These are phyloP conservation scores for Pseudogymnoascus sp. DNA, from an alignment of 2,329 filamentous ascomycete genomes.

Conservation along the genomic window DNA sequence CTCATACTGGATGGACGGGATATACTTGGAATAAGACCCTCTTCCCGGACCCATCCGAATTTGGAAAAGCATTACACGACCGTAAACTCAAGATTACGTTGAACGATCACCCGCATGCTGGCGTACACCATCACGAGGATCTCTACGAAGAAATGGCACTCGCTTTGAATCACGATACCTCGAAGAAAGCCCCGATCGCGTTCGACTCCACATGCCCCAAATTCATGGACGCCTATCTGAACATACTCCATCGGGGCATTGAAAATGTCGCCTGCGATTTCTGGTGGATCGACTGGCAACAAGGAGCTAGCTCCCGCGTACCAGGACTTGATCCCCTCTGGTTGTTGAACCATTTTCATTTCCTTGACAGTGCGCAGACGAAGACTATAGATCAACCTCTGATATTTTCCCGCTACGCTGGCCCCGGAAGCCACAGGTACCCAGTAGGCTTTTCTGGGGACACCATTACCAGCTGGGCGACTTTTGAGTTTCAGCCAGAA, in stretches of 20 bases:
- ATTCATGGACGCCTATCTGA: constrained; percentile 51
- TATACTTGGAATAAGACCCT: constrained; percentile 53
- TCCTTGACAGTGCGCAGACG: constrained; percentile 40
- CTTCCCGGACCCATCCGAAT: constrained; percentile 46
- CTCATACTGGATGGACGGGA: constrained; percentile 47
- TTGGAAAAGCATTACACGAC: constrained; percentile 42
- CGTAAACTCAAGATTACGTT: constrained; percentile 45
- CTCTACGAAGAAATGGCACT: constrained; percentile 45
- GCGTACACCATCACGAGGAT: constrained; percentile 43
- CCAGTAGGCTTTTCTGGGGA: constrained; percentile 59
- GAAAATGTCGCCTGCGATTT: constrained; percentile 49
- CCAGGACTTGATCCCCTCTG: constrained; percentile 54
- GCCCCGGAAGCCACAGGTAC: constrained; percentile 54
- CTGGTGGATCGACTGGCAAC: constrained; percentile 63
- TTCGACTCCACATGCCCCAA: constrained; percentile 46
- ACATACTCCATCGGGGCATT: constrained; percentile 45
- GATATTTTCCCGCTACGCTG: constrained; percentile 53
- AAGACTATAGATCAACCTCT: constrained; percentile 33
- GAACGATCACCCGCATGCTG: constrained; percentile 55
- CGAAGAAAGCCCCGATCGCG: constrained; percentile 38
- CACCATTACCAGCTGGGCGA: constrained; percentile 49
- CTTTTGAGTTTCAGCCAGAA: constrained; percentile 54
- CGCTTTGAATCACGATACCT: constrained; percentile 42
- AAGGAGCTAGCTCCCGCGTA: constrained; percentile 45
- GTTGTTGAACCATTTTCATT: constrained; percentile 58